Evolutionary conservation across 2,329 filamentous ascomycete species (phyloP).

Genomic region (Penicillium sp.): DNA sequence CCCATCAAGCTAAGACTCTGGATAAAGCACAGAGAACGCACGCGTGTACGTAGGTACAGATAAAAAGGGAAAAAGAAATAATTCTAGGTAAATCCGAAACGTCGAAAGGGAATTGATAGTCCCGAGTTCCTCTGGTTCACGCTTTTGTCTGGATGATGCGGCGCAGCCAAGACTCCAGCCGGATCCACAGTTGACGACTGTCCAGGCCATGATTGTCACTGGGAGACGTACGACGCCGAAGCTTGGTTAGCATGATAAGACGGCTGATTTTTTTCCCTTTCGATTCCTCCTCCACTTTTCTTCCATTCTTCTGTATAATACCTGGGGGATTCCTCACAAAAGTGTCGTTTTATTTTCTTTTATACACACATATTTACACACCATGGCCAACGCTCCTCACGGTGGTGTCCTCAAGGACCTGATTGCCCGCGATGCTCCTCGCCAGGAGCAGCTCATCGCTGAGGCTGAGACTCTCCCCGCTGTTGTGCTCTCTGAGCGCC

Average conservation of each 20-base stretch:
- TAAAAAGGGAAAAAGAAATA: not conserved
- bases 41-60: not conserved
- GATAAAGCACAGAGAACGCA: not conserved
- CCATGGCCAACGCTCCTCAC: conserved; percentile 63
- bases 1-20: not conserved
- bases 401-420: conserved; percentile 98
- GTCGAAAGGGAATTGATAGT: conserved; percentile 3
- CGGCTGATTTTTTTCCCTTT: conserved; percentile 5
- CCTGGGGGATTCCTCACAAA: not conserved
- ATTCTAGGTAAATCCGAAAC: not conserved
- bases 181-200: conserved; percentile 26
- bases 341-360: conserved; percentile 5
- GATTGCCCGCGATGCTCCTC: conserved; percentile 84
- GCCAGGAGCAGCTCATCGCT: conserved; percentile 72
- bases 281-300: conserved; percentile 4
- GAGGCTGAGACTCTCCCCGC: conserved; percentile 88
- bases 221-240: conserved; percentile 2
- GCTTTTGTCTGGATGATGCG: conserved; percentile 7
- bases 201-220: conserved; percentile 6
- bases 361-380: not conserved
- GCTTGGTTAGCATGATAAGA: conserved; percentile 1
- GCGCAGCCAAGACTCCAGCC: conserved; percentile 14
- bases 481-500: conserved; percentile 82
- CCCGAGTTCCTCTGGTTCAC: conserved; percentile 8
- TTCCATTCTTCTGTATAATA: conserved; percentile 11